Percentiles rank a stretch among this genome's conserved stretches.
Evolutionary conservation across 1,284 basidiomycete species (phyloP).

Genomic region (Pascua guehoae): DNA sequence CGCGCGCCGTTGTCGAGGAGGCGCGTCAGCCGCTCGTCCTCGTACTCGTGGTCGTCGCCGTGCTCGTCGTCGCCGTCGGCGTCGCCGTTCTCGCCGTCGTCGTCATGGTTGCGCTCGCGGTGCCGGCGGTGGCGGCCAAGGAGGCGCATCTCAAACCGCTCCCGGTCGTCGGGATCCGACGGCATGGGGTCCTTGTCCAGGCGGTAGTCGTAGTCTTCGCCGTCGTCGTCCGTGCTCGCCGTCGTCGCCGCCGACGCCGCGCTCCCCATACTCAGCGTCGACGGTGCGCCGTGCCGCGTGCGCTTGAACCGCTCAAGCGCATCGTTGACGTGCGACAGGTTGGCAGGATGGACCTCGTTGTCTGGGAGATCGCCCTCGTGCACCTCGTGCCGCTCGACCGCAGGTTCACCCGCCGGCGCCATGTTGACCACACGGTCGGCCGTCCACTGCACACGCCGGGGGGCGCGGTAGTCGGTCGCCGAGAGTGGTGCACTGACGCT

Average conservation of each 20-base stretch:
- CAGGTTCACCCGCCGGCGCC: slow-evolving; percentile 18
- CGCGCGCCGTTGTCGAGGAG: slow-evolving; percentile 33
- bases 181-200: slow-evolving; percentile 34
- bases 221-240: background rate
- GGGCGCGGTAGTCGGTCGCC: slow-evolving; percentile 8
- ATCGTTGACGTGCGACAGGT: slow-evolving; percentile 35
- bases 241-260: slow-evolving; percentile 11
- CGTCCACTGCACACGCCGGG: slow-evolving; percentile 46
- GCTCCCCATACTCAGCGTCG: slow-evolving; percentile 22
- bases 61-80: slow-evolving; percentile 10
- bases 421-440: slow-evolving; percentile 40
- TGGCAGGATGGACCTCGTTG: slow-evolving; percentile 9
- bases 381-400: slow-evolving; percentile 18
- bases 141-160: background rate
- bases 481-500: no score
- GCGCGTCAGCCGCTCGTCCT: slow-evolving; percentile 13
- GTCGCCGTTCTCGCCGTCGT: background rate
- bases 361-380: slow-evolving; percentile 22
- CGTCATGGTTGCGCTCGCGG: no score
- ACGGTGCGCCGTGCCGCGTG: slow-evolving; percentile 9
- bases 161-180: background rate
- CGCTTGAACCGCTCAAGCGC: slow-evolving; percentile 37
- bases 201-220: slow-evolving; percentile 48
- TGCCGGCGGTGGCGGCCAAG: no score
- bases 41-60: slow-evolving; percentile 5